Evolutionary conservation across 2,329 filamentous ascomycete genomes (phyloP).

Genomic region (Aspergillus pseudoterreus): DNA sequence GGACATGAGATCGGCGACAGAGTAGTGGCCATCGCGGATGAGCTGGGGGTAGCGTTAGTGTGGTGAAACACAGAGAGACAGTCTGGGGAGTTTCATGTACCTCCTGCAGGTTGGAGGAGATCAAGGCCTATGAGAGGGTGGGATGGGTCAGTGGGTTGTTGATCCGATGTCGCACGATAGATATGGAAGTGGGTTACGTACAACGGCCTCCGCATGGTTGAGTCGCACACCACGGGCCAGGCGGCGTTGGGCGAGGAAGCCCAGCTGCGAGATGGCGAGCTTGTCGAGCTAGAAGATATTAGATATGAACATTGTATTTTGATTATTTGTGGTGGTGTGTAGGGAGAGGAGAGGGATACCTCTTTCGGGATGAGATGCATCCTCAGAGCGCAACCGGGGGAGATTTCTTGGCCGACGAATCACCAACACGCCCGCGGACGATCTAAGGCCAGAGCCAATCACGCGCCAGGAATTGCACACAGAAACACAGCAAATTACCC

Average conservation of each 20-base stretch:
- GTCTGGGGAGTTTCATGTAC: slow-evolving; percentile 35
- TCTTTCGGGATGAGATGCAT: slow-evolving; percentile 49
- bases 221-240: slow-evolving; percentile 83
- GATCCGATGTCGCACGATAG: not conserved
- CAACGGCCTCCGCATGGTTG: slow-evolving; percentile 85
- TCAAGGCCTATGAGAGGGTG: slow-evolving; percentile 40
- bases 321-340: not conserved
- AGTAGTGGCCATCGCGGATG: slow-evolving; percentile 92
- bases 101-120: slow-evolving; percentile 87
- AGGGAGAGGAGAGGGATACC: slow-evolving; percentile 22
- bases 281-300: slow-evolving; percentile 76
- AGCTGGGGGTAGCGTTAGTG: slow-evolving; percentile 48
- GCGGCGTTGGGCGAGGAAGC: slow-evolving; percentile 79
- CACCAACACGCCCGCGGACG: slow-evolving; percentile 5
- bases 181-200: slow-evolving; percentile 35
- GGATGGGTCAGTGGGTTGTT: slow-evolving; percentile 6
- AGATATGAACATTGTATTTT: not conserved
- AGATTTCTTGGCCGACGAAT: slow-evolving; percentile 13
- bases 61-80: slow-evolving; percentile 3
- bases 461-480: slow-evolving; percentile 1
- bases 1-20: slow-evolving; percentile 87
- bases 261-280: slow-evolving; percentile 86
- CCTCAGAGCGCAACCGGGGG: slow-evolving; percentile 10
- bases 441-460: slow-evolving; percentile 11
- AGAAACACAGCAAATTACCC: not conserved